These are phyloP conservation scores for Boletus insuetus DNA, from an alignment of 768 basidiomycete species.

Conservation along the genomic window DNA sequence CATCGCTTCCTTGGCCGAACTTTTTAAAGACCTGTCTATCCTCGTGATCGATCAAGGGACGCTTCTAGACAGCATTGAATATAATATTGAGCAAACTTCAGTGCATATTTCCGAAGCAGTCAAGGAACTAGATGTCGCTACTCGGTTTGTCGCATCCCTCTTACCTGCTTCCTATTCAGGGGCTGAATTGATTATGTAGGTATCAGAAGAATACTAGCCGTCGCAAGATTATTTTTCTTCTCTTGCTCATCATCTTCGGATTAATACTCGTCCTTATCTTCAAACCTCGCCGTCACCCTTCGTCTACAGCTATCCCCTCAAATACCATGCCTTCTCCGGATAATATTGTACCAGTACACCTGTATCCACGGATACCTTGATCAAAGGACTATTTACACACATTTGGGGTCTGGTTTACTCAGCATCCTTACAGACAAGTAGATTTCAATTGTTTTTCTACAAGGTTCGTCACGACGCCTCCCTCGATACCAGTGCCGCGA, in stretches of 20 bases:
- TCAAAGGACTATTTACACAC: conserved; percentile 15
- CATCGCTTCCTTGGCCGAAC: conserved; percentile 86
- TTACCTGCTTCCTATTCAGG: background rate
- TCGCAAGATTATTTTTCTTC: conserved; percentile 89
- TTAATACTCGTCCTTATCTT: conserved; percentile 87
- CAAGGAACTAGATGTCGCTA: conserved; percentile 78
- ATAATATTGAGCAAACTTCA: conserved; percentile 93
- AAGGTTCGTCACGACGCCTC: conserved; percentile 18
- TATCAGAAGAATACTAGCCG: conserved; percentile 95
- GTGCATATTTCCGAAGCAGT: conserved; percentile 80
- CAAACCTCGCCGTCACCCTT: conserved; percentile 70
- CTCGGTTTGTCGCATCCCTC: conserved; percentile 50
- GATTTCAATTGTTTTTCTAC: conserved; percentile 1
- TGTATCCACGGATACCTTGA: conserved; percentile 34
- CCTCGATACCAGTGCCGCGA: background rate
- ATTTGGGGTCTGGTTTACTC: conserved; percentile 8
- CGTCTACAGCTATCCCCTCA: conserved; percentile 28
- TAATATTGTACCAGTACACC: conserved; percentile 29
- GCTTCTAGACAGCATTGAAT: conserved; percentile 93
- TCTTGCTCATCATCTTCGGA: conserved; percentile 86
- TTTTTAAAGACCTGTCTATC: conserved; percentile 92
- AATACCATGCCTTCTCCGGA: conserved; percentile 27
- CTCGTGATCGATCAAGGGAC: conserved; percentile 99
- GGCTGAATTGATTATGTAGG: conserved; percentile 36
- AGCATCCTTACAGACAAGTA: conserved; percentile 2